These are phyloP conservation scores for Trichoderma sp. DNA, from an alignment of 2,329 filamentous ascomycete species.

Conservation along the genomic window DNA sequence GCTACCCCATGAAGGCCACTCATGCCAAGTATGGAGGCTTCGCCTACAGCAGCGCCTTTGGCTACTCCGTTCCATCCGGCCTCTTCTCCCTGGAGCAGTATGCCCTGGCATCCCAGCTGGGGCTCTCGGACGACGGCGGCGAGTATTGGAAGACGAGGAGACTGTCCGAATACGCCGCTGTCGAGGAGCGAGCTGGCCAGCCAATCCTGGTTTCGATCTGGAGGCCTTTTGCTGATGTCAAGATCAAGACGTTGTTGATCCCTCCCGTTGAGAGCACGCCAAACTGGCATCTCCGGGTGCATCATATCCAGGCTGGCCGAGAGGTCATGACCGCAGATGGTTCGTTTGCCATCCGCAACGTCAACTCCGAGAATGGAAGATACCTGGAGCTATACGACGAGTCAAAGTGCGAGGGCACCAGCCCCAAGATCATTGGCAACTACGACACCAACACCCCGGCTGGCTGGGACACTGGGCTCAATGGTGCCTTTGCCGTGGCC, in stretches of 20 bases:
- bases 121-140: slow-evolving; percentile 60
- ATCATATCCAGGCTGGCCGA: slow-evolving; percentile 62
- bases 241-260: slow-evolving; percentile 64
- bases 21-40: slow-evolving; percentile 82
- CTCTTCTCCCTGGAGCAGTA: slow-evolving; percentile 61
- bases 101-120: slow-evolving; percentile 61
- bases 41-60: slow-evolving; percentile 75
- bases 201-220: slow-evolving; percentile 70
- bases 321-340: slow-evolving; percentile 73
- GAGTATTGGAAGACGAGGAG: slow-evolving; percentile 79
- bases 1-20: slow-evolving; percentile 78
- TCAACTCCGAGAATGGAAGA: slow-evolving; percentile 51
- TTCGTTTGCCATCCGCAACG: slow-evolving; percentile 68
- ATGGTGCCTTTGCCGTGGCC: slow-evolving; percentile 60
- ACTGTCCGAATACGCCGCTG: slow-evolving; percentile 63
- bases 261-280: slow-evolving; percentile 60
- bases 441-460: slow-evolving; percentile 60
- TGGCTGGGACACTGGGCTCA: slow-evolving; percentile 53
- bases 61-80: slow-evolving; percentile 75
- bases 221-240: slow-evolving; percentile 70
- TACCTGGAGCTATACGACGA: slow-evolving; percentile 55
- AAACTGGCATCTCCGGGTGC: slow-evolving; percentile 71
- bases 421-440: slow-evolving; percentile 60
- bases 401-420: slow-evolving; percentile 52
- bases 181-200: slow-evolving; percentile 57